Conservation (phyloP, 768 basidiomycete species). For the Termitomyces sp. region DNA sequence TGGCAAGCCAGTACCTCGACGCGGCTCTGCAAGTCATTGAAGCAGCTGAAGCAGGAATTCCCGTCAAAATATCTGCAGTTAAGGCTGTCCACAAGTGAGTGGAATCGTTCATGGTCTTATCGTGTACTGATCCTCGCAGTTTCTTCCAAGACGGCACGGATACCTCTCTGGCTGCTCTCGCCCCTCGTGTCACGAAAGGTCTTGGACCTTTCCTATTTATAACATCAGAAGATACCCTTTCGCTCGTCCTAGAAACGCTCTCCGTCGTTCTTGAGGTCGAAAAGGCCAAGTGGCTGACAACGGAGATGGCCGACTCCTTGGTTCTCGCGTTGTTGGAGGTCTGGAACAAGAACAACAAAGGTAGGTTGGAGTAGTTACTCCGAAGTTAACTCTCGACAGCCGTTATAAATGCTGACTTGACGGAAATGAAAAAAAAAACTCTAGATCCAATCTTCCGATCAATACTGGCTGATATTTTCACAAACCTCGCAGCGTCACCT, state of each 20-base stretch:
- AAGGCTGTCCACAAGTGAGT: constrained; percentile 90
- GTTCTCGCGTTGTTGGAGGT: constrained; percentile 68
- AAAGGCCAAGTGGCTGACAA: constrained; percentile 67
- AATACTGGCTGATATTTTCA: constrained; percentile 77
- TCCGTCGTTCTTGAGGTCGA: constrained; percentile 75
- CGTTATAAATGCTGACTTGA: not conserved
- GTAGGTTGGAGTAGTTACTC: constrained; percentile 30
- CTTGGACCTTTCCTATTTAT: constrained; percentile 79
- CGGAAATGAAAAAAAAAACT: not conserved
- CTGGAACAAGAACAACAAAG: constrained; percentile 86
- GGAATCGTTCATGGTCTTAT: not conserved
- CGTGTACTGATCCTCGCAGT: constrained; percentile 31
- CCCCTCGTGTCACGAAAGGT: constrained; percentile 71
- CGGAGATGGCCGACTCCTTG: constrained; percentile 62
- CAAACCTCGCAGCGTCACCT: constrained; percentile 60
- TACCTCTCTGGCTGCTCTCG: constrained; percentile 57
- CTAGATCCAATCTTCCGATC: constrained; percentile 86
- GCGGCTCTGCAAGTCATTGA: constrained; percentile 87
- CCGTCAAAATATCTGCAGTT: constrained; percentile 92
- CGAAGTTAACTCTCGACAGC: not conserved
- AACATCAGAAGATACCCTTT: constrained; percentile 84
- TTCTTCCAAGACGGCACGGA: constrained; percentile 68
- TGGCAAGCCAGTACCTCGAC: constrained; percentile 83
- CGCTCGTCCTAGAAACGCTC: constrained; percentile 83
- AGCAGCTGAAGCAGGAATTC: constrained; percentile 62